Conservation (phyloP, 2,329 filamentous ascomycete genomes). For the Ampelomyces quisqualis region DNA sequence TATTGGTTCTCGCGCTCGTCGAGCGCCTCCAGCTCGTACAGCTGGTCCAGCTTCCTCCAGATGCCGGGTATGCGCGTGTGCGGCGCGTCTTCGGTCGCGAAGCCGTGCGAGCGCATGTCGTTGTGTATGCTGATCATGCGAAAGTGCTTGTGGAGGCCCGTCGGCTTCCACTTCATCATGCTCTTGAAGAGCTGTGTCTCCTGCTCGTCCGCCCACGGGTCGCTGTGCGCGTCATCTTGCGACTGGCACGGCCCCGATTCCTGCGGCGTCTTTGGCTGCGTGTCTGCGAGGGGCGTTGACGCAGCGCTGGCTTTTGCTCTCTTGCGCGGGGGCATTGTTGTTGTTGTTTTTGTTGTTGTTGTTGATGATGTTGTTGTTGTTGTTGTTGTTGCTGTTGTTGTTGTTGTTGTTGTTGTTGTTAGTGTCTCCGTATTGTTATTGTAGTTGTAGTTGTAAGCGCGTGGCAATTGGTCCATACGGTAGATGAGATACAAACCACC, state of each 20-base stretch:
- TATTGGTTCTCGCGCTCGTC: conserved; percentile 74
- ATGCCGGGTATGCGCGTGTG: conserved; percentile 91
- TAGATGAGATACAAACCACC: conserved; percentile 37
- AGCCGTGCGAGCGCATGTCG: conserved; percentile 55
- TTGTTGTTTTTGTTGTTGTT: too few species aligned
- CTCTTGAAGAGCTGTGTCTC: conserved; percentile 90
- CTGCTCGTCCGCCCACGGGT: conserved; percentile 94
- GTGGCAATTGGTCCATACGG: too few species aligned
- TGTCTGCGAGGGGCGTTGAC: conserved; percentile 54
- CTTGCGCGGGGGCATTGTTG: conserved; percentile 68
- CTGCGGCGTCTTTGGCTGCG: conserved; percentile 45
- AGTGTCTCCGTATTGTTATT: too few species aligned
- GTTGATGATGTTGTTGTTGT: too few species aligned
- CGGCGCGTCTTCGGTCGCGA: conserved; percentile 65
- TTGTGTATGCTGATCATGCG: conserved; percentile 52
- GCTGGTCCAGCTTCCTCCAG: conserved; percentile 79
- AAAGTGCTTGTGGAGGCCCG: conserved; percentile 64
- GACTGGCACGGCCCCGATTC: conserved; percentile 47
- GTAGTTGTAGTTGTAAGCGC: too few species aligned
- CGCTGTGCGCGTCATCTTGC: conserved; percentile 61
- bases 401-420: too few species aligned
- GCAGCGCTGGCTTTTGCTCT: conserved; percentile 60
- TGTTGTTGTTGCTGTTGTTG: too few species aligned
- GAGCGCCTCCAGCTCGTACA: conserved; percentile 83
- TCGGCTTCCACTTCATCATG: conserved; percentile 94